Percentiles rank a stretch among this genome's conserved stretches.
Evolutionary conservation across 495 filamentous ascomycete genomes (phyloP).

Genomic region (Penicillium daleae): DNA sequence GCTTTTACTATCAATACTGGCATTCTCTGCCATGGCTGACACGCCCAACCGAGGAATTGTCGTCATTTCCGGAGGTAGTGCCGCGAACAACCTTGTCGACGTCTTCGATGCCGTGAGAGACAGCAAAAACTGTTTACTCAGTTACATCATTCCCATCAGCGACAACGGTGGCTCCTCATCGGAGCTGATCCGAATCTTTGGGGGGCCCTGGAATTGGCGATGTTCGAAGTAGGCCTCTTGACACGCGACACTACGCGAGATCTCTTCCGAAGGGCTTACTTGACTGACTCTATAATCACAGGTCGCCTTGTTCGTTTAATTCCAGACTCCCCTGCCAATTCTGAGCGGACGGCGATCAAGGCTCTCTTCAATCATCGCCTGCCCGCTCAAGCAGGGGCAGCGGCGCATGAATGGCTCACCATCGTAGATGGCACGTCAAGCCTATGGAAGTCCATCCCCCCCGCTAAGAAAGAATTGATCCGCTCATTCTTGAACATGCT

Average conservation of each 20-base stretch:
- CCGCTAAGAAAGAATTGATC: conserved; percentile 88
- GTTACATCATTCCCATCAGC: conserved; percentile 89
- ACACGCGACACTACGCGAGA: background rate
- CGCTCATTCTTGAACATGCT: conserved; percentile 85
- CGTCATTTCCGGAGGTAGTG: conserved; percentile 87
- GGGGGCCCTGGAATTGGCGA: conserved; percentile 93
- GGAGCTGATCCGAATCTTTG: conserved; percentile 90
- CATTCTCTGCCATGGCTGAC: conserved; percentile 9
- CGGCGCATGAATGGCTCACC: conserved; percentile 75
- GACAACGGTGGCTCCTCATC: conserved; percentile 94
- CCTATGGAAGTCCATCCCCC: conserved; percentile 76
- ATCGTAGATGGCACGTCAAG: conserved; percentile 80
- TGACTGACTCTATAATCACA: conserved; percentile 32
- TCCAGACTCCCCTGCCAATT: conserved; percentile 61
- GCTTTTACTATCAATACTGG: background rate
- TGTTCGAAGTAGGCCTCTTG: conserved; percentile 70
- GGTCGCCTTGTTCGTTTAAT: conserved; percentile 90
- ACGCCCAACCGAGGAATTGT: conserved; percentile 63
- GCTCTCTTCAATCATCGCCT: conserved; percentile 86
- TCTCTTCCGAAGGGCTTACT: background rate
- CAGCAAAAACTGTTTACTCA: conserved; percentile 69
- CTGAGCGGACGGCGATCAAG: conserved; percentile 74
- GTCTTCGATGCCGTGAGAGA: conserved; percentile 78
- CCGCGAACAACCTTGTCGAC: conserved; percentile 91
- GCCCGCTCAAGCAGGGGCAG: conserved; percentile 47